Percentiles rank a stretch among this genome's conserved stretches.
These are phyloP conservation scores for Pythium myriotylum DNA, from an alignment of 352 stramenopile genomes.

Conservation along the genomic window DNA sequence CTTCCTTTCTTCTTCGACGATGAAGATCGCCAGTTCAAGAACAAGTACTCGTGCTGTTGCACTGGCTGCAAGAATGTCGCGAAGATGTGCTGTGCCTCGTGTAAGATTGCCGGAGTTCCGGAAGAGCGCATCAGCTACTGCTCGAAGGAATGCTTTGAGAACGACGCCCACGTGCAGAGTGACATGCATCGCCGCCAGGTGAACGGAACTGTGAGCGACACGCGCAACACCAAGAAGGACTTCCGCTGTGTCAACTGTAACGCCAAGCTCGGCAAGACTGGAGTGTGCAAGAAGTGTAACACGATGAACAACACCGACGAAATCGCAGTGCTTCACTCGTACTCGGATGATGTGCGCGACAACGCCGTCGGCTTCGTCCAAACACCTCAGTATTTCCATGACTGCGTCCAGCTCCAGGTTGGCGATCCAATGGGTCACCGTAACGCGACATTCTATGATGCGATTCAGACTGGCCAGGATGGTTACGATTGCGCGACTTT, in stretches of 20 bases:
- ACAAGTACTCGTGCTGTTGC: constrained; percentile 80
- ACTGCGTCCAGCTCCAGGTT: constrained; percentile 84
- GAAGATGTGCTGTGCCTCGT: constrained; percentile 85
- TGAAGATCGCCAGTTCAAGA: constrained; percentile 75
- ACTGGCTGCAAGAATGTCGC: constrained; percentile 78
- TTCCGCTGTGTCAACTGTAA: constrained; percentile 76
- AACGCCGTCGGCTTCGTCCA: constrained; percentile 84
- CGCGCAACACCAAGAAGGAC: constrained; percentile 68
- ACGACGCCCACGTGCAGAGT: constrained; percentile 76
- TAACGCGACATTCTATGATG: constrained; percentile 85
- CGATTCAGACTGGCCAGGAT: constrained; percentile 83
- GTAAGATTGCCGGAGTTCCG: constrained; percentile 82
- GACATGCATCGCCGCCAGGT: constrained; percentile 82
- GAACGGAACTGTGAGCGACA: constrained; percentile 80
- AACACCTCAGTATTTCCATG: constrained; percentile 84
- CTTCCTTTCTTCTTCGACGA: constrained; percentile 89
- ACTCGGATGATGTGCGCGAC: constrained; percentile 82
- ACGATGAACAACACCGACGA: constrained; percentile 56
- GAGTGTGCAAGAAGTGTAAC: constrained; percentile 82
- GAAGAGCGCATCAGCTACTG: constrained; percentile 87
- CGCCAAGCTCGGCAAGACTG: constrained; percentile 70
- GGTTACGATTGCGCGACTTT: constrained; percentile 84
- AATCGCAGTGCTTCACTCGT: constrained; percentile 65
- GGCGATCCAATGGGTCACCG: constrained; percentile 80
- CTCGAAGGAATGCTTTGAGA: constrained; percentile 88